phyloP scores from a whole-genome alignment of 140 eudicot genomes.

The Erigeron philadelphicus region DNA sequence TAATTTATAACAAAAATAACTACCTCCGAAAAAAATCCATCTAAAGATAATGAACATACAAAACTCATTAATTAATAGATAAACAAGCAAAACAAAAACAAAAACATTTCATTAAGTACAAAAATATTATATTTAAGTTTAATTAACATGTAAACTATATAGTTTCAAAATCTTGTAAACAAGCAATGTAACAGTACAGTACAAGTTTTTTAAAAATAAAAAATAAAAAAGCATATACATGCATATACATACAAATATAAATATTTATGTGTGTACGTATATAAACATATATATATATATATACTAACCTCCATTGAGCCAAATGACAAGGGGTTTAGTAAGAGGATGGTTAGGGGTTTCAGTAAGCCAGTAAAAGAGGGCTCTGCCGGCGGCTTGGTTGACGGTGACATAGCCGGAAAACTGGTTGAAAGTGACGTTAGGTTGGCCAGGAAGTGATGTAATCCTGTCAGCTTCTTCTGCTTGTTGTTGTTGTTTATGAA shows the following conservation, averaged over 20 bases:
- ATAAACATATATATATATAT: background rate
- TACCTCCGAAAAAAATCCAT: background rate
- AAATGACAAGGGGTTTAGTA: conserved; percentile 69
- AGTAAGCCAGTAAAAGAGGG: conserved; percentile 94
- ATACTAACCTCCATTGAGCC: conserved; percentile 92
- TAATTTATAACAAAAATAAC: background rate
- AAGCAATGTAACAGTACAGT: conserved; percentile 37
- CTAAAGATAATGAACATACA: too few species aligned
- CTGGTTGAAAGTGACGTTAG: conserved; percentile 70
- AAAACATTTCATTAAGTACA: background rate
- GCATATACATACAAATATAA: background rate
- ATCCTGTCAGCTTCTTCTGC: conserved; percentile 63
- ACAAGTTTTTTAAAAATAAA: background rate
- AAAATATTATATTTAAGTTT: background rate
- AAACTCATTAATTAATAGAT: too few species aligned
- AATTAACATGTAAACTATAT: background rate
- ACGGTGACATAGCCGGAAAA: conserved; percentile 96
- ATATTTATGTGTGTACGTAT: background rate
- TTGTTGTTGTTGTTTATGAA: background rate
- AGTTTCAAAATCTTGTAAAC: conserved; percentile 9
- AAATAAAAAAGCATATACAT: background rate
- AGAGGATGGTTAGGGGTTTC: conserved; percentile 56
- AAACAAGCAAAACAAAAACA: background rate
- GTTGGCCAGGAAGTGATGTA: conserved; percentile 78
- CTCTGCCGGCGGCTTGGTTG: conserved; percentile 68